phyloP scores from a whole-genome alignment of 305 asterid species.

The Rubia peregrina region DNA sequence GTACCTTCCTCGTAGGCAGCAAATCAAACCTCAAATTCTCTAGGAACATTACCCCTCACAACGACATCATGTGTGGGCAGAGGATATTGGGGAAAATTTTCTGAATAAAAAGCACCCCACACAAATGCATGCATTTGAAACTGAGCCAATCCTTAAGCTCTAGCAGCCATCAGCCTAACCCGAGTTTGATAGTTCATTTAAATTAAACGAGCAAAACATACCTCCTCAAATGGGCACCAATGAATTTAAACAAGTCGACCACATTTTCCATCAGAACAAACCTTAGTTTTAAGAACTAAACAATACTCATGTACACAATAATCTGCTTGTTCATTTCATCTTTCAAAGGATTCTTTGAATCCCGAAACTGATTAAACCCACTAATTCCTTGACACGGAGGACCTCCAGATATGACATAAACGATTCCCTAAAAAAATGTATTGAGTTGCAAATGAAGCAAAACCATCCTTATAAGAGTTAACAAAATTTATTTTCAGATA shows the following conservation, averaged over 20 bases:
- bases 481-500: too few species aligned
- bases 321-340: constrained; percentile 70
- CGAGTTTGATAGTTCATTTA: constrained; percentile 67
- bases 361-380: constrained; percentile 69
- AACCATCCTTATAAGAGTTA: too few species aligned
- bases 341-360: constrained; percentile 40
- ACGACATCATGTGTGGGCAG: constrained; percentile 70
- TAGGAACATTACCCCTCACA: constrained; percentile 46
- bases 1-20: constrained; percentile 50
- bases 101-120: constrained; percentile 67
- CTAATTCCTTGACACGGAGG: constrained; percentile 99
- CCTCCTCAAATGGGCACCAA: constrained; percentile 54
- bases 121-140: constrained; percentile 71
- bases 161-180: constrained; percentile 86
- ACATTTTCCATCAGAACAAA: constrained; percentile 85
- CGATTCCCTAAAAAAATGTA: constrained; percentile 39
- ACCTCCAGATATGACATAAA: constrained; percentile 86
- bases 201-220: constrained; percentile 68
- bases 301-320: constrained; percentile 61
- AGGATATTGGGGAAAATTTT: constrained; percentile 75
- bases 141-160: constrained; percentile 82
- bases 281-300: constrained; percentile 46
- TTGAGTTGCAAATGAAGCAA: neutral
- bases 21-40: constrained; percentile 50
- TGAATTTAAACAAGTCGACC: constrained; percentile 62